These are phyloP conservation scores for Paecilomyces fulvus DNA, from an alignment of 2,329 filamentous ascomycete genomes.

Conservation along the genomic window DNA sequence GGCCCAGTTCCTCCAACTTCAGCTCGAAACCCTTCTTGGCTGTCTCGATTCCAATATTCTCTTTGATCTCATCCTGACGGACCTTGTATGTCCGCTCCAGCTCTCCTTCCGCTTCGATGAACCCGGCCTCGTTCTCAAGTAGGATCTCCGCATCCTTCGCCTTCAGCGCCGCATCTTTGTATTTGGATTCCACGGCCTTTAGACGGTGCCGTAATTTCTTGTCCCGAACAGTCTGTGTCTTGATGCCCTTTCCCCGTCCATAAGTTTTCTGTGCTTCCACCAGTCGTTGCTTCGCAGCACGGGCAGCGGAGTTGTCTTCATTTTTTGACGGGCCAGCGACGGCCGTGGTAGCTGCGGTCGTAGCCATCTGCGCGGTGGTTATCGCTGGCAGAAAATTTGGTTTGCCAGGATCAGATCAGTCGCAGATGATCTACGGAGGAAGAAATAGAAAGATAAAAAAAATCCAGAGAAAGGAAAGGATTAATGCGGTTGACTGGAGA, in stretches of 20 bases:
- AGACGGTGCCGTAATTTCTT: constrained; percentile 82
- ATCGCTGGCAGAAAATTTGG: not conserved
- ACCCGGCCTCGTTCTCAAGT: constrained; percentile 75
- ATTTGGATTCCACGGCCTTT: constrained; percentile 69
- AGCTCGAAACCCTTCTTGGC: constrained; percentile 91
- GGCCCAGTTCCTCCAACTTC: constrained; percentile 71
- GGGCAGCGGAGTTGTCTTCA: constrained; percentile 20
- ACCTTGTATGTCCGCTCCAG: constrained; percentile 90
- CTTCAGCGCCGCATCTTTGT: constrained; percentile 68
- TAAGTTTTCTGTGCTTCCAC: constrained; percentile 62
- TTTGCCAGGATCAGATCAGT: constrained; percentile 1
- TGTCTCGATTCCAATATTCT: constrained; percentile 67
- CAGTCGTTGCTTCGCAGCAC: constrained; percentile 31
- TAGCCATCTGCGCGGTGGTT: constrained; percentile 16
- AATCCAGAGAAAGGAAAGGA: not conserved
- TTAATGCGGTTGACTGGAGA: constrained; percentile 3
- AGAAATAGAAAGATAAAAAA: constrained; percentile 1
- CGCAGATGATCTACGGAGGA: not conserved
- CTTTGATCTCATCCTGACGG: constrained; percentile 73
- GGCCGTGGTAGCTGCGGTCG: constrained; percentile 19
- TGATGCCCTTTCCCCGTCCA: constrained; percentile 71
- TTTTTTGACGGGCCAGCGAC: constrained; percentile 12
- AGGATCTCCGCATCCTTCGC: constrained; percentile 95
- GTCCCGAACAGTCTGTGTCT: constrained; percentile 67
- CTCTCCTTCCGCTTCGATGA: constrained; percentile 79